phyloP scores from a whole-genome alignment of 352 stramenopile species.

The Chrysophaeum taylorii region DNA sequence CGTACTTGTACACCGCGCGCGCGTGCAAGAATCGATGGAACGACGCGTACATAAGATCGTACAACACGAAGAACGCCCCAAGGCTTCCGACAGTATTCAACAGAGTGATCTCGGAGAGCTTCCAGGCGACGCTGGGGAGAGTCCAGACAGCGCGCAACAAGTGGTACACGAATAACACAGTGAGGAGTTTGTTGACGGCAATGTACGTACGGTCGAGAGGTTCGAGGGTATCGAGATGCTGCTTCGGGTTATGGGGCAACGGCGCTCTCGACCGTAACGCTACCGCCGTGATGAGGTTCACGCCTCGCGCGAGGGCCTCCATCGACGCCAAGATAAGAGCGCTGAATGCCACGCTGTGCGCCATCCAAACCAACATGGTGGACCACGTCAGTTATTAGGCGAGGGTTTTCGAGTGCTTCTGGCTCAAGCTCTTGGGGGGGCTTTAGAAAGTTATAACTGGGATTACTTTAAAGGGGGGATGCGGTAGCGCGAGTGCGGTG shows the following conservation, averaged over 20 bases:
- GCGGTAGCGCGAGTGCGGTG: no score
- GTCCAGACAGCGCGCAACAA: conserved; percentile 44
- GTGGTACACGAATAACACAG: conserved; percentile 48
- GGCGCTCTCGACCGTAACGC: no score
- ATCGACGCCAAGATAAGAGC: no score
- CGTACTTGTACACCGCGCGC: conserved; percentile 53
- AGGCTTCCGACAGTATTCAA: conserved; percentile 47
- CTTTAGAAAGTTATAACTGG: no score
- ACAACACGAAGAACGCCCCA: conserved; percentile 56
- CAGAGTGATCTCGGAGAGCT: conserved; percentile 24
- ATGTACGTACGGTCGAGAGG: conserved; percentile 49
- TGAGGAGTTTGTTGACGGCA: conserved; percentile 54
- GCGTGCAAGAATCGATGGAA: conserved; percentile 63
- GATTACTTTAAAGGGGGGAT: no score
- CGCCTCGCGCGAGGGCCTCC: no score
- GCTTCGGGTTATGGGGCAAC: conserved; percentile 37
- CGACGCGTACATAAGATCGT: conserved; percentile 71
- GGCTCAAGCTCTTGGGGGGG: no score
- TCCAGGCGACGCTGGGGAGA: conserved; percentile 31
- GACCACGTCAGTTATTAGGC: no score
- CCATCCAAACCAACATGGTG: no score
- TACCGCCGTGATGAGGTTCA: no score
- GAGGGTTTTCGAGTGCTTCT: no score
- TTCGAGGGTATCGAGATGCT: conserved; percentile 60
- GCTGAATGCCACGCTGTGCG: no score